Conservation (phyloP, 257 asterid species). For the Penstemon davidsonii region DNA sequence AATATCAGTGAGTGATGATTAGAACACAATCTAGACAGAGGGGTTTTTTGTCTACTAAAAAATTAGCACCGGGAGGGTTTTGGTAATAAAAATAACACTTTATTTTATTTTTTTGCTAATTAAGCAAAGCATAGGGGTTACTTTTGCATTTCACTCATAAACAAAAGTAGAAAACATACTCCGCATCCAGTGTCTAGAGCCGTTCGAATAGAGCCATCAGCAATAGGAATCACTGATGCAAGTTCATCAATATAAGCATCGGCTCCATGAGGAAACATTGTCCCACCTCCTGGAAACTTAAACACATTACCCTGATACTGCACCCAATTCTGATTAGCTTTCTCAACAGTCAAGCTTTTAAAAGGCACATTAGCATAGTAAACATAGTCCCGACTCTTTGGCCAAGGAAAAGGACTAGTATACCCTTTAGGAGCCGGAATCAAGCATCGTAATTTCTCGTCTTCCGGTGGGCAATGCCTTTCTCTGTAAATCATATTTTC, state of each 20-base stretch:
- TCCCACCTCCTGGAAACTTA: slow-evolving; percentile 97
- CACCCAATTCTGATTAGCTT: slow-evolving; percentile 88
- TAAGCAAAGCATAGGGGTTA: too few relatives aligned
- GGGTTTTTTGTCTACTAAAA: too few relatives aligned
- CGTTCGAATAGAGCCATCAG: slow-evolving; percentile 73
- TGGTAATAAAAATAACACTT: too few relatives aligned
- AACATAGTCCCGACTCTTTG: slow-evolving; percentile 89
- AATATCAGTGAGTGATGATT: too few relatives aligned
- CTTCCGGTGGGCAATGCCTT: slow-evolving; percentile 84
- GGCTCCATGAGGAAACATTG: slow-evolving; percentile 95
- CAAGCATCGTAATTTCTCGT: slow-evolving; percentile 73
- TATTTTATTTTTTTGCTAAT: too few relatives aligned
- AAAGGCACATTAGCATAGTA: slow-evolving; percentile 83
- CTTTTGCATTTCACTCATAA: not conserved
- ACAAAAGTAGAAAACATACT: slow-evolving; percentile 45
- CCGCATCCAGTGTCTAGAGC: slow-evolving; percentile 97
- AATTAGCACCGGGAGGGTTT: too few relatives aligned
- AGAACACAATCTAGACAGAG: too few relatives aligned
- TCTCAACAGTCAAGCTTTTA: slow-evolving; percentile 85
- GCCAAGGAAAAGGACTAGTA: slow-evolving; percentile 88
- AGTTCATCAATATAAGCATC: slow-evolving; percentile 85
- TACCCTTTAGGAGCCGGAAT: slow-evolving; percentile 88
- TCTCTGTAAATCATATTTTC: slow-evolving; percentile 86
- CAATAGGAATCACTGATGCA: slow-evolving; percentile 67
- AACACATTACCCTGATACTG: slow-evolving; percentile 76